Evolutionary conservation across 345 rosid species (phyloP).

Genomic region (Salix dunnii): DNA sequence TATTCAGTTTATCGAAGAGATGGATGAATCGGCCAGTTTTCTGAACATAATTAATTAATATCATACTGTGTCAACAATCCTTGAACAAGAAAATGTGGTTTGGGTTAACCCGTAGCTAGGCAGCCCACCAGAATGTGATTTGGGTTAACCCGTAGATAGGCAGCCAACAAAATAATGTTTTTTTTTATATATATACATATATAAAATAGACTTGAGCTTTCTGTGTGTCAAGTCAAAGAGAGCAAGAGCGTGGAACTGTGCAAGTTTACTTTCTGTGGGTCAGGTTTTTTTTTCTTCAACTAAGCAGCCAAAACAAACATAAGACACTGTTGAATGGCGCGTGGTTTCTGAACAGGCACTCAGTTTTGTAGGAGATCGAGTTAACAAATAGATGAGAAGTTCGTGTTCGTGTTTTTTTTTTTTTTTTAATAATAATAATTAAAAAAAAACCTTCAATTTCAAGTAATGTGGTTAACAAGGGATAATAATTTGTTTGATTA

Average conservation of each 20-base stretch:
- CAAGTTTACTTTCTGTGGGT: too few relatives aligned
- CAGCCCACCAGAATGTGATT: background rate
- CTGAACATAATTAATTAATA: too few relatives aligned
- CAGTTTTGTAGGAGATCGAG: too few relatives aligned
- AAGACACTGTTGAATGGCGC: background rate
- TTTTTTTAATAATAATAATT: too few relatives aligned
- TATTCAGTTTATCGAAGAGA: background rate
- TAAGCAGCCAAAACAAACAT: background rate
- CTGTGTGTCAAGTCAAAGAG: background rate
- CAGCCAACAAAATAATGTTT: background rate
- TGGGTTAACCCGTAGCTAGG: background rate
- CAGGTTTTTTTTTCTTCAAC: too few relatives aligned
- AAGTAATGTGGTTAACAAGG: background rate
- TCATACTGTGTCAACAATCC: background rate
- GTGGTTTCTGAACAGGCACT: too few relatives aligned
- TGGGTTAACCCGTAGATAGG: background rate
- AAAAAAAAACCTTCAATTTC: background rate
- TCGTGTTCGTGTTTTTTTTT: background rate
- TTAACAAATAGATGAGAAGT: background rate
- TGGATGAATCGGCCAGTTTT: background rate
- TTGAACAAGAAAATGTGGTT: background rate
- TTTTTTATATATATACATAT: background rate
- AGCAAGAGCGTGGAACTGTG: background rate
- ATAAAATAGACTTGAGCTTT: background rate
- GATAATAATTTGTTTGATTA: background rate